Conservation (phyloP, 305 asterid genomes). For the Andrographis paniculata region DNA sequence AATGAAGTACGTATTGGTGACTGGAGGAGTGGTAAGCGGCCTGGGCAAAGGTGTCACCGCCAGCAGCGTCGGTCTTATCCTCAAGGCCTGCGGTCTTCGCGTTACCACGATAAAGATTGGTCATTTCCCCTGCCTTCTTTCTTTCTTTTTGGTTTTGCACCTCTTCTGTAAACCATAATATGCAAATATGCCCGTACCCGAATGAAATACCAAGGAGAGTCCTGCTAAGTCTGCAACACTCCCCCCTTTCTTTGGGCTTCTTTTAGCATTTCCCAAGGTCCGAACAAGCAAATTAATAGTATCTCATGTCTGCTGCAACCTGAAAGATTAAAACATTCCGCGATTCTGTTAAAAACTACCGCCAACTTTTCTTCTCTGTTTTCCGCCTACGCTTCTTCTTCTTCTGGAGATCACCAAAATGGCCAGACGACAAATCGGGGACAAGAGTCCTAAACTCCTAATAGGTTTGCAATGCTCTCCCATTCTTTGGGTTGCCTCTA, state of each 20-base stretch:
- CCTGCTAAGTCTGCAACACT: constrained; percentile 3
- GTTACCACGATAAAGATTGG: constrained; percentile 58
- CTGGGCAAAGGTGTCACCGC: constrained; percentile 82
- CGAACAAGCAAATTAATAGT: neutral
- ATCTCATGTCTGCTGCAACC: neutral
- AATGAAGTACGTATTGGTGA: constrained; percentile 73
- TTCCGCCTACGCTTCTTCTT: too few relatives aligned
- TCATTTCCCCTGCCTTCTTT: constrained; percentile 4
- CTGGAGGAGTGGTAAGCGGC: constrained; percentile 77
- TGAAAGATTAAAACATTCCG: constrained; percentile 1
- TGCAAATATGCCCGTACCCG: too few relatives aligned
- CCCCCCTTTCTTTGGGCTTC: neutral
- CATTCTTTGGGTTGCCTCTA: too few relatives aligned
- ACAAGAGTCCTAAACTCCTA: too few relatives aligned
- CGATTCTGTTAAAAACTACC: neutral
- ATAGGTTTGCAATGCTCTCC: too few relatives aligned
- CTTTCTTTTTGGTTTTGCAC: neutral
- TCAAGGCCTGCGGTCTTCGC: constrained; percentile 58
- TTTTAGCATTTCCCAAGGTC: neutral
- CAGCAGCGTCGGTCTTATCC: constrained; percentile 65
- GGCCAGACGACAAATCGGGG: too few relatives aligned
- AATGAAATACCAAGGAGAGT: too few relatives aligned
- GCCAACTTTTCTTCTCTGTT: too few relatives aligned
- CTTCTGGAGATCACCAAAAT: too few relatives aligned
- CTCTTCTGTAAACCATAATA: neutral